phyloP scores from a whole-genome alignment of 2,329 filamentous ascomycete genomes.

The Biscogniauxia mediterranea region DNA sequence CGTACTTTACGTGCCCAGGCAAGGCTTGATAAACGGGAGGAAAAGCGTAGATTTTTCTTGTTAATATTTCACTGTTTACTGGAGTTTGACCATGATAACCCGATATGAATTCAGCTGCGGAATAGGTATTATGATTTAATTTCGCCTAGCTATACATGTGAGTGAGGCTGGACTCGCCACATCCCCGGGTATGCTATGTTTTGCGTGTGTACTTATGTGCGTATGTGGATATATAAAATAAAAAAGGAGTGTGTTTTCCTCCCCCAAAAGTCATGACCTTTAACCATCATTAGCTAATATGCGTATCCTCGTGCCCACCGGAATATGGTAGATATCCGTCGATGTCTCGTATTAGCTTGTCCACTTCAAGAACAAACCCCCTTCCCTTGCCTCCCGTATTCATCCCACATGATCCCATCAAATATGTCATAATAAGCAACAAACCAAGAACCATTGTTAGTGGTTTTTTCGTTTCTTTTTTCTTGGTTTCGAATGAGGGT shows the following conservation, averaged over 20 bases:
- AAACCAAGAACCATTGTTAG: slow-evolving; percentile 8
- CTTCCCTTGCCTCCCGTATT: background rate
- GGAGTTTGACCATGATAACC: no score
- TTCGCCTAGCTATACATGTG: background rate
- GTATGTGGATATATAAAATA: no score
- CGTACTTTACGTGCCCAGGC: background rate
- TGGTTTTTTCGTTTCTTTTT: slow-evolving; percentile 1
- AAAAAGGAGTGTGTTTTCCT: background rate
- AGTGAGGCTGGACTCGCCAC: background rate
- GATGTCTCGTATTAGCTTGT: background rate
- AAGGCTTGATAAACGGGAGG: background rate
- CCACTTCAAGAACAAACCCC: no score
- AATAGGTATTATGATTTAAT: background rate
- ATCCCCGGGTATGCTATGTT: background rate
- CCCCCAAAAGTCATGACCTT: background rate
- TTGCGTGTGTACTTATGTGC: background rate
- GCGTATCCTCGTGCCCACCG: background rate
- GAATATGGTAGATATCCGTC: background rate
- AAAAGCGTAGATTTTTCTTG: background rate
- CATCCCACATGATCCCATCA: slow-evolving; percentile 20
- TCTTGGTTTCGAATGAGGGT: slow-evolving; percentile 25
- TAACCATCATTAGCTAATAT: background rate
- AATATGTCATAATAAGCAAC: slow-evolving; percentile 19
- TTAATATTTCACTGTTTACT: no score
- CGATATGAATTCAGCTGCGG: background rate